Conservation (phyloP, 257 asterid genomes). For the Solanum pimpinellifolium region DNA sequence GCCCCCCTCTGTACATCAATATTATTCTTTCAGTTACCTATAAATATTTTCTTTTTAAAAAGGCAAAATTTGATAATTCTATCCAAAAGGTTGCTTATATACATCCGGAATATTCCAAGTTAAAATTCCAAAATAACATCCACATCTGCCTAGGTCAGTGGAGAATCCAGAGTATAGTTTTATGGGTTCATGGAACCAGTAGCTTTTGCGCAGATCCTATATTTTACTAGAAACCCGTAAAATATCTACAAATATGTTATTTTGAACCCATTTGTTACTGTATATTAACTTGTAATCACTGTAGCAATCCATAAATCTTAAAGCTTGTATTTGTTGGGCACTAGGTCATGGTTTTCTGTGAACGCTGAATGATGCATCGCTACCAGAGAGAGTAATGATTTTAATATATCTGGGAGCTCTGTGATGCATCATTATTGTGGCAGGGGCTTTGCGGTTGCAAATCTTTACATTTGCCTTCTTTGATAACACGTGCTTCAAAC, state of each 20-base stretch:
- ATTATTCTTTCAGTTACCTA: not conserved
- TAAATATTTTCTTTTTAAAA: no score
- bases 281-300: not conserved
- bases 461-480: not conserved
- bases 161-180: not conserved
- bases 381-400: not conserved
- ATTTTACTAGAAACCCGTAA: not conserved
- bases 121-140: not conserved
- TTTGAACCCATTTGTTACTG: not conserved
- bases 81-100: not conserved
- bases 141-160: not conserved
- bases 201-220: not conserved
- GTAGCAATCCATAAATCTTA: not conserved
- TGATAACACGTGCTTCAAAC: not conserved
- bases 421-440: not conserved
- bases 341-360: not conserved
- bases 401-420: not conserved
- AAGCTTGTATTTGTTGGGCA: not conserved
- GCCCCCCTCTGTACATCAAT: not conserved
- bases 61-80: not conserved
- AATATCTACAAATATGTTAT: not conserved
- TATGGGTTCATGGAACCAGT: not conserved
- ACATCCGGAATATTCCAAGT: not conserved
- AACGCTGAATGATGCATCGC: not conserved
- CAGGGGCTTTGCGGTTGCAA: not conserved